A percentile compares a stretch with the other conserved stretches of the same genome.
These are phyloP conservation scores for Bidens hawaiensis DNA, from an alignment of 140 eudicot species.

Conservation along the genomic window DNA sequence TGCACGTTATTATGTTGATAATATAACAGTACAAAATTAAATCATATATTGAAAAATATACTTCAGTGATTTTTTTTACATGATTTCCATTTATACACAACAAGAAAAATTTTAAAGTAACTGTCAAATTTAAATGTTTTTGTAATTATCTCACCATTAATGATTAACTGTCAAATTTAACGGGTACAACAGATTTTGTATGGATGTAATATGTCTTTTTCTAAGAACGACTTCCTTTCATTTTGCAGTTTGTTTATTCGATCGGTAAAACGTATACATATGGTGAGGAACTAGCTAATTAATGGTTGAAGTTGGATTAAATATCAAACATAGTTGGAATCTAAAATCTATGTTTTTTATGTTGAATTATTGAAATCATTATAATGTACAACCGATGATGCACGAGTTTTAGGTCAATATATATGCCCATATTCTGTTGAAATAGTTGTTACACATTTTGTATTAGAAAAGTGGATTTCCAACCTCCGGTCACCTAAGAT, in stretches of 20 bases:
- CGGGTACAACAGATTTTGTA: too few species aligned
- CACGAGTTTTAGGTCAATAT: neutral
- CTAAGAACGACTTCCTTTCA: neutral
- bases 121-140: too few species aligned
- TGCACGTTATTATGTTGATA: too few species aligned
- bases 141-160: too few species aligned
- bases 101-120: too few species aligned
- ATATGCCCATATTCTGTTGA: neutral
- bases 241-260: slow-evolving; percentile 26
- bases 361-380: neutral
- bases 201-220: neutral
- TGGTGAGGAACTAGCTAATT: slow-evolving; percentile 14
- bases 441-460: neutral
- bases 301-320: neutral
- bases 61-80: too few species aligned
- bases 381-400: neutral
- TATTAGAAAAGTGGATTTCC: neutral
- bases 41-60: too few species aligned
- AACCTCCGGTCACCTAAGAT: neutral
- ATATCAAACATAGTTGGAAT: neutral
- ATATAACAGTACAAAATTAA: too few species aligned
- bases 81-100: too few species aligned
- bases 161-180: too few species aligned
- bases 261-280: slow-evolving; percentile 25
- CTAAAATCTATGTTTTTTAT: neutral